Evolutionary conservation across 352 stramenopile species (phyloP), one percentile per base, ranked within the genome.

Genomic region (Phytophthora sansomeana): DNA sequence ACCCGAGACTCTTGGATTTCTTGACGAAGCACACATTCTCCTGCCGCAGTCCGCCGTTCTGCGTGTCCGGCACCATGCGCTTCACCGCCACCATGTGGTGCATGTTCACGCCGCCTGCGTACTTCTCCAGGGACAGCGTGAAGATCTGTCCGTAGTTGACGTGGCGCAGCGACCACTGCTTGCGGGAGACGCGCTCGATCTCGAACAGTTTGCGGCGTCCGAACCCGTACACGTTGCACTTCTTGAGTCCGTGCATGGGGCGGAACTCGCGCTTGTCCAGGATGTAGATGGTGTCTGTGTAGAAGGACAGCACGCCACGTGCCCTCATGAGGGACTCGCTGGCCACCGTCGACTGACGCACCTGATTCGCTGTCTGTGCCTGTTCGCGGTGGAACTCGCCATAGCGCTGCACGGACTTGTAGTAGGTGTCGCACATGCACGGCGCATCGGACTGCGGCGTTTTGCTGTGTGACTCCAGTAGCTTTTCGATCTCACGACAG

Each of bases 21-120:
- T 89, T 88, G 41, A 95, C 80, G 42, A 92, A 92, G 58, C 85
- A 91, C 51, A 95, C 78, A 67, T 84, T 83, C 63, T 95, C 87
- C 44, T 89, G 70, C 19, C 84, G 82, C 58, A 92, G 63, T 0
- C 67, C 75, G 47, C 81, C 78, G 39, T 87, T 75, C 47, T 79
- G 57, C 29, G 72, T 33, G 29, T 92, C 73, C 17, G 83, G 80
- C 36, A 93, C 74, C 42, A 76, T 58, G 35, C 85, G 83, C 67
- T 80, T 86, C 63, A 95, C 81, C 35, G 79, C 77, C 28, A 95
- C 85, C 83, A 93, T 92, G 70, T 87, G 80, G 33, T 90, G 83
- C 61, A 47, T 47, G 41, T 47, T 47, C 4, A 92, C 83, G n/a
- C 81, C 63, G 17, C 81, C 66, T 10, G 83, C 69, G 54, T 93